These are phyloP conservation scores for Toxoplasma gondii DNA, from an alignment of 169 alveolate species.

Conservation along the genomic window DNA sequence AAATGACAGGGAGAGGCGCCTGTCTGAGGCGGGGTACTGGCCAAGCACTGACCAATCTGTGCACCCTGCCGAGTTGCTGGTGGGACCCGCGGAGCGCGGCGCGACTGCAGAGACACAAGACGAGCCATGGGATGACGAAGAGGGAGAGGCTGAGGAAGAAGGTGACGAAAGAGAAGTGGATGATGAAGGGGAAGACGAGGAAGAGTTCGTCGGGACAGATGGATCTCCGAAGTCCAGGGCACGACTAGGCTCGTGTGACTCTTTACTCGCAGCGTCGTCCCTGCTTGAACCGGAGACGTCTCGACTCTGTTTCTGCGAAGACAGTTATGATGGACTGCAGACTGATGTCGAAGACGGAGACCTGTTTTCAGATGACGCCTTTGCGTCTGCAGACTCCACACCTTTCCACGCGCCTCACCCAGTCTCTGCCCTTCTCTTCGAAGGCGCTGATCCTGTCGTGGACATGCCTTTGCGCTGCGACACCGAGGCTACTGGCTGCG, in stretches of 20 bases:
- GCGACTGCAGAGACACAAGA: neutral
- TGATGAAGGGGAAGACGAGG: neutral
- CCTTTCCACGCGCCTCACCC: neutral
- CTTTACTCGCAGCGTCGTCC: no score
- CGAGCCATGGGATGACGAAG: neutral
- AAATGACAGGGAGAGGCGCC: neutral
- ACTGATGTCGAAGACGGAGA: neutral
- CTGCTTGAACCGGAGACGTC: no score
- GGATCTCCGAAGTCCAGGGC: neutral
- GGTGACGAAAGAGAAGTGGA: neutral
- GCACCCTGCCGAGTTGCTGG: neutral
- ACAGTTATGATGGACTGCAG: neutral
- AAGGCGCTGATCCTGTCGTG: slow-evolving; percentile 17
- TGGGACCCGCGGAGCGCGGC: neutral
- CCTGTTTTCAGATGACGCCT: neutral
- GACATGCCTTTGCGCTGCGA: slow-evolving; percentile 1
- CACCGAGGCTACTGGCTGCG: neutral
- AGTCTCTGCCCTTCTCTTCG: slow-evolving; percentile 12
- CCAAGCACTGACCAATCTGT: neutral
- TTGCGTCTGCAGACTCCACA: neutral
- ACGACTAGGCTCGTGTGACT: no score
- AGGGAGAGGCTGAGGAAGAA: neutral
- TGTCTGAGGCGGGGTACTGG: neutral
- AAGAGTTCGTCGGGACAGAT: neutral
- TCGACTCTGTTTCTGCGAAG: neutral